Evolutionary conservation across 208 protist species (phyloP), one percentile per base, ranked within the genome.

Genomic region (Strigomonas galati): DNA sequence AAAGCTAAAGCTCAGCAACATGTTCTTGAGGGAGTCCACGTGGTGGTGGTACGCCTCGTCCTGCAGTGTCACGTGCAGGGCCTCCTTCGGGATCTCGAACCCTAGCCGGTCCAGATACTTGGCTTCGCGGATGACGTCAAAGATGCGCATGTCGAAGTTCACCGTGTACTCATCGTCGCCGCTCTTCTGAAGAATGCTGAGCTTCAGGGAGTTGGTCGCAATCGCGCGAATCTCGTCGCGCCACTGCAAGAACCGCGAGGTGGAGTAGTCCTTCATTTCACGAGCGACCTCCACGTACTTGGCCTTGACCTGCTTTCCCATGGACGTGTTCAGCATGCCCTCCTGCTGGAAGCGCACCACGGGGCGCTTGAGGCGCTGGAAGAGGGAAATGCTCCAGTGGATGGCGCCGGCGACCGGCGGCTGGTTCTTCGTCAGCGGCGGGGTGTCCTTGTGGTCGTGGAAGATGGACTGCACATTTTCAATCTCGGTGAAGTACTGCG

Each of bases 71-170:
- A 99, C 92, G 74, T 99, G 97, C 46, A 99, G 81, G 1, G 98
- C 97, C 62, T 93, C 93, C 69, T 97, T 91, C 19, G 97, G 98
- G 30, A 99, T 87, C 35, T 97, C 78, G 64, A 98, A 98, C 19
- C 97, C 97, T n/a, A 99, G 86, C 10, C 93, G 82, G 73, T 99
- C 96, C 0, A 99, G 78, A 79, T 99, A 98, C 83, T 98, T 98
- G 43, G 97, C 85, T 85, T 99, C 98, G n/a, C 91, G 90, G 70
- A 99, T 99, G 30, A 98, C 76, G 58, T 95, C 78, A 60, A 92
- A 90, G 35, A 99, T 84, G 37, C 80, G 67, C 44, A 72, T 72
- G 76, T 98, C 76, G 78, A 99, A 99, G 81, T 99, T 99, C 26
- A 99, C 95, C 46, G 78, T 70, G 79, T 97, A 95, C 44, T 79